Percentiles rank a stretch among this genome's conserved stretches.
phyloP scores from a whole-genome alignment of 768 basidiomycete genomes.

The Auriculariales sp. region DNA sequence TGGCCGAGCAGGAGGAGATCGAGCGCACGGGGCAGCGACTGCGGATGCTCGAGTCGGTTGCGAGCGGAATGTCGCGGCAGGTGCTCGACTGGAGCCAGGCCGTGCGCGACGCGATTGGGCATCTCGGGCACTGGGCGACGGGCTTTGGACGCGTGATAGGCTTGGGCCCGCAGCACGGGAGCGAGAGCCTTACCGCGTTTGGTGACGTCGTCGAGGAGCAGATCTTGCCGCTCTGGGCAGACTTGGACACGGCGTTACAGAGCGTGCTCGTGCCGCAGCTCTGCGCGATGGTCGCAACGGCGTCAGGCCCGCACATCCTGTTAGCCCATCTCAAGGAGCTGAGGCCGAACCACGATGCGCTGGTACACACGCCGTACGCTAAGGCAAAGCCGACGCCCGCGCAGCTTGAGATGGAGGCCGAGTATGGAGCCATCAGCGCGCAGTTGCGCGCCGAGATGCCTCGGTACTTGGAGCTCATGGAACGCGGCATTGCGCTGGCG shows the following conservation, averaged over 20 bases:
- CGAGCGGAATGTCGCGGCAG: slow-evolving; percentile 45
- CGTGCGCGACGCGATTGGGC: slow-evolving; percentile 32
- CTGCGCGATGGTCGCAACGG: slow-evolving; percentile 39
- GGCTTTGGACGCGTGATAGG: slow-evolving; percentile 33
- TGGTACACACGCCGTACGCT: slow-evolving; percentile 8
- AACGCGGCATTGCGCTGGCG: slow-evolving; percentile 40
- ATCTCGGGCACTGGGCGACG: slow-evolving; percentile 45
- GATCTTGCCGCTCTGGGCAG: slow-evolving; percentile 36
- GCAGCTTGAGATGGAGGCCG: slow-evolving; percentile 57
- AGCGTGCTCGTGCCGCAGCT: slow-evolving; percentile 43
- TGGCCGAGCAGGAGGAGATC: slow-evolving; percentile 29
- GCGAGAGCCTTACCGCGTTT: slow-evolving; percentile 28
- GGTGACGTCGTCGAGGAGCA: slow-evolving; percentile 38
- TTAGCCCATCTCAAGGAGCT: slow-evolving; percentile 1
- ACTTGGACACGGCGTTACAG: slow-evolving; percentile 39
- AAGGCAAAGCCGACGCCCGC: slow-evolving; percentile 54
- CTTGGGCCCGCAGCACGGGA: slow-evolving; percentile 21
- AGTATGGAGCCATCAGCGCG: slow-evolving; percentile 62
- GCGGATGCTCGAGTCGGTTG: slow-evolving; percentile 39
- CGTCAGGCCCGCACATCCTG: slow-evolving; percentile 33
- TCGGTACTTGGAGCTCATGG: slow-evolving; percentile 38
- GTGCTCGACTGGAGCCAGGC: slow-evolving; percentile 48
- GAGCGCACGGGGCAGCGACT: slow-evolving; percentile 41
- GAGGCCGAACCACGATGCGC: background rate
- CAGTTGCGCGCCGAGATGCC: slow-evolving; percentile 65